These are phyloP conservation scores for Miamiensis avidus DNA, from an alignment of 169 alveolate genomes.

Conservation along the genomic window DNA sequence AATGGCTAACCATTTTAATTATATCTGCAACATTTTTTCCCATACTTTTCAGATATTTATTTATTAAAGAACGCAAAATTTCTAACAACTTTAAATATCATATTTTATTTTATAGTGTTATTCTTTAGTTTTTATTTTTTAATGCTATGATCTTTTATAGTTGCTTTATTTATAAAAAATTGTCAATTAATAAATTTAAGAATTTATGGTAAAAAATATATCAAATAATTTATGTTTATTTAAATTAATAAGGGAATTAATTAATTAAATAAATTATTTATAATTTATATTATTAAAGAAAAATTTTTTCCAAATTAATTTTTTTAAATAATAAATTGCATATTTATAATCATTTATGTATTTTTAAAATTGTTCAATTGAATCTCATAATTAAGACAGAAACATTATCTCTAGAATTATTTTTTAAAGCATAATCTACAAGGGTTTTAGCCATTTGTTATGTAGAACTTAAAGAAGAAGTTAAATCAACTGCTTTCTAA, in stretches of 20 bases:
- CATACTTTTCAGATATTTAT: slow-evolving; percentile 12
- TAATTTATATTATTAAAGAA: too few species aligned
- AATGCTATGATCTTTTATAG: too few species aligned
- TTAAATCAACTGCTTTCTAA: slow-evolving; percentile 53
- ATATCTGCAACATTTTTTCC: slow-evolving; percentile 39
- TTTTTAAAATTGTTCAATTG: slow-evolving; percentile 21
- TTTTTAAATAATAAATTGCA: too few species aligned
- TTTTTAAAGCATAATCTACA: slow-evolving; percentile 65
- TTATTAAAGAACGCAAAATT: slow-evolving; percentile 20
- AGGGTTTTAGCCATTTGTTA: slow-evolving; percentile 73
- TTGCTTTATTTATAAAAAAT: too few species aligned
- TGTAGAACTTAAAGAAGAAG: slow-evolving; percentile 48
- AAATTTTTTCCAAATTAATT: too few species aligned
- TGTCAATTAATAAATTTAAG: too few species aligned
- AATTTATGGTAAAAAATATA: not conserved
- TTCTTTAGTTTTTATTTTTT: too few species aligned
- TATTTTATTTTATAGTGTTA: not conserved
- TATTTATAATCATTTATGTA: not conserved
- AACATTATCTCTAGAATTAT: slow-evolving; percentile 80
- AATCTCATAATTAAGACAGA: slow-evolving; percentile 65
- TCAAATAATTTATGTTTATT: too few species aligned
- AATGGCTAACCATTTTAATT: slow-evolving; percentile 34
- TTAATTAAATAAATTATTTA: too few species aligned
- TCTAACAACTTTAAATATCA: slow-evolving; percentile 1
- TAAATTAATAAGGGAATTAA: too few species aligned